Evolutionary conservation across 768 basidiomycete genomes (phyloP).

Genomic region (Asterophora lycoperdoides): DNA sequence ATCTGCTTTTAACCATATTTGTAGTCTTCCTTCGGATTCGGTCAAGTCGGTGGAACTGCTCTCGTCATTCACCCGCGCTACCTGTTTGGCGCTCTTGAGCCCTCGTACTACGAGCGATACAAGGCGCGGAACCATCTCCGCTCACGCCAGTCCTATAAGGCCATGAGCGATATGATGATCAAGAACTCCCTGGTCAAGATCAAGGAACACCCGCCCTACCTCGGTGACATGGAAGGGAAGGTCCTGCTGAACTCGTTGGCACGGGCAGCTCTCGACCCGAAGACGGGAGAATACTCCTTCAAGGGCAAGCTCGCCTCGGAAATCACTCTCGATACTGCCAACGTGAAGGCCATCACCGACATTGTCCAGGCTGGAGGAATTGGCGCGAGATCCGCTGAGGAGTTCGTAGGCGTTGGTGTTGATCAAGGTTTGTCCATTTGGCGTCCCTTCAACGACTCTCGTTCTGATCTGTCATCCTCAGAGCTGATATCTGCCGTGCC

Average conservation of each 20-base stretch:
- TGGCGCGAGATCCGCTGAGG: conserved; percentile 25
- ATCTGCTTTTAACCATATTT: conserved; percentile 7
- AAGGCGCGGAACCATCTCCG: conserved; percentile 61
- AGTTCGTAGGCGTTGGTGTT: conserved; percentile 76
- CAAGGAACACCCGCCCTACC: conserved; percentile 91
- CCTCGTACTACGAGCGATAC: conserved; percentile 77
- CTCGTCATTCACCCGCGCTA: conserved; percentile 89
- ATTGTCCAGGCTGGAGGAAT: conserved; percentile 38
- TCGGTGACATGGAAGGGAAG: conserved; percentile 76
- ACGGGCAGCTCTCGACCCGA: conserved; percentile 73
- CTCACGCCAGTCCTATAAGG: conserved; percentile 72
- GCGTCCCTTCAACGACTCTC: neutral
- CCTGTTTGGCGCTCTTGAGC: conserved; percentile 79
- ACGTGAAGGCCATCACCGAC: conserved; percentile 61
- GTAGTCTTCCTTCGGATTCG: conserved; percentile 94
- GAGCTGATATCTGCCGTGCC: conserved; percentile 93
- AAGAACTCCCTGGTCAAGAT: conserved; percentile 89
- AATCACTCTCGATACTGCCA: conserved; percentile 55
- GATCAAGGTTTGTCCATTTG: conserved; percentile 65
- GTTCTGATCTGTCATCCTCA: conserved; percentile 22
- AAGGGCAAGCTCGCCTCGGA: conserved; percentile 53
- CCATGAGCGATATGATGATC: conserved; percentile 96
- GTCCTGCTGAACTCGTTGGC: conserved; percentile 93
- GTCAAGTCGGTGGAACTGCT: conserved; percentile 94
- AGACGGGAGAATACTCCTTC: conserved; percentile 86